Conservation (phyloP, 2,329 filamentous ascomycete genomes). For the Fusarium sp. region DNA sequence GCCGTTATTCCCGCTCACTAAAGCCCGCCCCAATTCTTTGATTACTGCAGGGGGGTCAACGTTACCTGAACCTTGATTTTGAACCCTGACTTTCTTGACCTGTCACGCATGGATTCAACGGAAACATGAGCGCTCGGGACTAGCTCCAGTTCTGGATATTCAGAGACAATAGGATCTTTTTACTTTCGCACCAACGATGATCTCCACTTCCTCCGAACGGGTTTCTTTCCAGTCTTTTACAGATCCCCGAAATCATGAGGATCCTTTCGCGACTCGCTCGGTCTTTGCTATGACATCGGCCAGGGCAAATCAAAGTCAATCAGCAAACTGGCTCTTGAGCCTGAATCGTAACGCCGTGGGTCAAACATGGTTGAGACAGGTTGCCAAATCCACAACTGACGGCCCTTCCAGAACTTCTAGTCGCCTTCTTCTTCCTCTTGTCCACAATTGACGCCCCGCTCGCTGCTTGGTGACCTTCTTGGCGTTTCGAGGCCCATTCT, state of each 20-base stretch:
- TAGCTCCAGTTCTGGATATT: neutral
- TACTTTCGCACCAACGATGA: conserved; percentile 19
- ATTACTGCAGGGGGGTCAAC: conserved; percentile 3
- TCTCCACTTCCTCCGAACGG: conserved; percentile 35
- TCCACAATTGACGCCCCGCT: conserved; percentile 3
- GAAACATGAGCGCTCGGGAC: conserved; percentile 12
- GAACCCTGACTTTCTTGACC: neutral
- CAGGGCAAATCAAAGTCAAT: neutral
- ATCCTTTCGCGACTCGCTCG: conserved; percentile 14
- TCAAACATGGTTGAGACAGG: conserved; percentile 20
- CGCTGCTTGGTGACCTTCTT: conserved; percentile 10
- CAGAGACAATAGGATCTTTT: conserved; percentile 14
- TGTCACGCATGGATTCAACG: conserved; percentile 3
- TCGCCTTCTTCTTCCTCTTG: neutral
- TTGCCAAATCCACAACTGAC: neutral
- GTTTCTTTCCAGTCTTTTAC: conserved; percentile 36
- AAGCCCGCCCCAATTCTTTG: conserved; percentile 5
- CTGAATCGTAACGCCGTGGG: conserved; percentile 16
- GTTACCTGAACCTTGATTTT: neutral
- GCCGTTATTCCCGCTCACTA: conserved; percentile 25
- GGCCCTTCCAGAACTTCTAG: conserved; percentile 9
- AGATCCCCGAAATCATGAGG: conserved; percentile 29
- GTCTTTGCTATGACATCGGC: conserved; percentile 1
- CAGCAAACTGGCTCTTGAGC: neutral
- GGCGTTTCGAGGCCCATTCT: conserved; percentile 29